Evolutionary conservation across 2,329 filamentous ascomycete species (phyloP), one percentile per base, ranked within the genome.

Genomic region (Trichoderma sp.): DNA sequence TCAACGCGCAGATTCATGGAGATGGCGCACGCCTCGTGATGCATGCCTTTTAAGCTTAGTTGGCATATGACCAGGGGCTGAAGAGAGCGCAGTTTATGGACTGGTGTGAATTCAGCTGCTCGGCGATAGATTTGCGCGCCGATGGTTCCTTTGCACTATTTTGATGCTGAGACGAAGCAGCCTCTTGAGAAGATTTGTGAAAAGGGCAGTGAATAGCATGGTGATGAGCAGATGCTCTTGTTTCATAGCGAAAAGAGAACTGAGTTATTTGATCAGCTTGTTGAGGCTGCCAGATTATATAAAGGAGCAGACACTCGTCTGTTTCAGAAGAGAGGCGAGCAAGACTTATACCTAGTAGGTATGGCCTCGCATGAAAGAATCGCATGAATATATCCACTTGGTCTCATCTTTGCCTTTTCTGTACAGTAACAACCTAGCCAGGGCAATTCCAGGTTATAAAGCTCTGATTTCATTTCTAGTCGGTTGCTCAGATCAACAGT

Each of bases 21-120:
- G 49, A n/a, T 21, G 3, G 13, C 4, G 10, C 26, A 30, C 26
- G 26, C 51, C 61, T 65, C 55, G 54, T 66, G 63, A 58, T 66
- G 52, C 63, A 58, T 59, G 37, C 28, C n/a, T 28, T 26, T 58
- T 66, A 58, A 66, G 63, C 63, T 66, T 66, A 51, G 39, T 59
- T 59, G 39, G 51, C 7, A 34, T 32, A 18, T 58, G 28, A 58
- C 63, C 34, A 37, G 63, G 59, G 43, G 28, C 18, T 51, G 39
- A 54, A 56, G 32, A 66, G 37, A 54, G 52, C 46, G 34, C 51
- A 59, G 37, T 39, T 59, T 30, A 1, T 26, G 14, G 18, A 21
- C 26, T 59, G 58, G 39, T 7, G 7, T 14, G 32, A 39, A 39
- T 39, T 39, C 16, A 34, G 28, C 34, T 59, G 51, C 26, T 66